These are phyloP conservation scores for Pestalotiopsis sp. DNA, from an alignment of 2,329 filamentous ascomycete genomes.

Conservation along the genomic window DNA sequence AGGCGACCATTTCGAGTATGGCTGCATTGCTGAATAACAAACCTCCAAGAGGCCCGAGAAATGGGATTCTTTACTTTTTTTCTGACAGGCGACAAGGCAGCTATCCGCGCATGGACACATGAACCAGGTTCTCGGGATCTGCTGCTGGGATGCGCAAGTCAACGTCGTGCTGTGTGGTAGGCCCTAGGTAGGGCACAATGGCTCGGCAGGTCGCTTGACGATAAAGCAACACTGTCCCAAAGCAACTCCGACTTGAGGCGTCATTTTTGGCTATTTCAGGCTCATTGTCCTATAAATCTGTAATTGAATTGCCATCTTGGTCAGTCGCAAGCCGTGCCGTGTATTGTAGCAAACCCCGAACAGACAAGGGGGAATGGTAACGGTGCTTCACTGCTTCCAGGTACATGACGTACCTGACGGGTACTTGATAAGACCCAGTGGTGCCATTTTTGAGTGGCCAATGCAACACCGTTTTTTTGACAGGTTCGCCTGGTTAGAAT, in stretches of 20 bases:
- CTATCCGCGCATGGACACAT: neutral
- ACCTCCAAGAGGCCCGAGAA: neutral
- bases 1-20: conserved; percentile 2
- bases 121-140: conserved; percentile 27
- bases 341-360: neutral
- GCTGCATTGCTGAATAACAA: neutral
- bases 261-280: neutral
- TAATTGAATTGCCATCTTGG: neutral
- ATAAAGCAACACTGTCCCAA: neutral
- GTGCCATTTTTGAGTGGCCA: neutral
- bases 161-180: neutral
- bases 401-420: neutral
- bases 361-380: neutral
- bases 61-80: conserved; percentile 10
- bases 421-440: neutral
- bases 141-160: conserved; percentile 20
- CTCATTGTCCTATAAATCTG: neutral
- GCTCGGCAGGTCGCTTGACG: neutral
- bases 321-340: neutral
- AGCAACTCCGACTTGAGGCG: neutral
- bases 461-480: conserved; percentile 3
- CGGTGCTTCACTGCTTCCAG: neutral
- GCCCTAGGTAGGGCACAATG: conserved; percentile 1
- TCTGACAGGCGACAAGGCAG: neutral
- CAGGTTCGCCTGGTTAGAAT: neutral